Conservation (phyloP, 805 yeast species). For the Wickerhamiella shivajii region DNA sequence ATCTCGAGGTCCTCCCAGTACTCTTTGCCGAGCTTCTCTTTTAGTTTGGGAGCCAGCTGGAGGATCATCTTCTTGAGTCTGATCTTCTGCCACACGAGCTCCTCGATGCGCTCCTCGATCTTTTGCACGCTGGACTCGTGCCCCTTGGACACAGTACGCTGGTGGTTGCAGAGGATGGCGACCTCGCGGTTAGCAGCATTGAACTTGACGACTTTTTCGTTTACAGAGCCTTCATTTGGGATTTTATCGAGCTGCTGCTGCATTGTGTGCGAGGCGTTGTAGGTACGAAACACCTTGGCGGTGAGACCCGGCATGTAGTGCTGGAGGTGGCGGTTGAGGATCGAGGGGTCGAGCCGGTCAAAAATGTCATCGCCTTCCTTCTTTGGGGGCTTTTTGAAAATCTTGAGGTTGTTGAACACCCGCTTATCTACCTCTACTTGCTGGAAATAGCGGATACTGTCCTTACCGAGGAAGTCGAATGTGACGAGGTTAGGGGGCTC, state of each 20-base stretch:
- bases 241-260: slow-evolving; percentile 83
- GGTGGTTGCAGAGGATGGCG: slow-evolving; percentile 94
- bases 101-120: slow-evolving; percentile 62
- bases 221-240: slow-evolving; percentile 72
- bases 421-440: slow-evolving; percentile 87
- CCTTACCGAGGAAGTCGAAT: slow-evolving; percentile 91
- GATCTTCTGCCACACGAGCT: slow-evolving; percentile 71
- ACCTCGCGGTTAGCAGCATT: slow-evolving; percentile 94
- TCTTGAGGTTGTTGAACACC: slow-evolving; percentile 74
- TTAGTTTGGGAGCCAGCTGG: slow-evolving; percentile 42
- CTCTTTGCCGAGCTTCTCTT: slow-evolving; percentile 31
- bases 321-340: slow-evolving; percentile 75
- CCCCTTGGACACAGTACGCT: slow-evolving; percentile 74
- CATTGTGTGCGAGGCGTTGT: slow-evolving; percentile 93
- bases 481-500: slow-evolving; percentile 74
- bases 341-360: slow-evolving; percentile 74
- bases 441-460: slow-evolving; percentile 80
- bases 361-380: slow-evolving; percentile 84
- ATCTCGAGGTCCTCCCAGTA: slow-evolving; percentile 58
- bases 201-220: slow-evolving; percentile 73
- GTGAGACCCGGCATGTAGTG: slow-evolving; percentile 85
- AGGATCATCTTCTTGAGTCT: slow-evolving; percentile 58
- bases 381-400: slow-evolving; percentile 81
- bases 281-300: slow-evolving; percentile 95
- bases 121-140: slow-evolving; percentile 73